Conservation (phyloP, 2,329 filamentous ascomycete species). For the Hypoxylon sp. region DNA sequence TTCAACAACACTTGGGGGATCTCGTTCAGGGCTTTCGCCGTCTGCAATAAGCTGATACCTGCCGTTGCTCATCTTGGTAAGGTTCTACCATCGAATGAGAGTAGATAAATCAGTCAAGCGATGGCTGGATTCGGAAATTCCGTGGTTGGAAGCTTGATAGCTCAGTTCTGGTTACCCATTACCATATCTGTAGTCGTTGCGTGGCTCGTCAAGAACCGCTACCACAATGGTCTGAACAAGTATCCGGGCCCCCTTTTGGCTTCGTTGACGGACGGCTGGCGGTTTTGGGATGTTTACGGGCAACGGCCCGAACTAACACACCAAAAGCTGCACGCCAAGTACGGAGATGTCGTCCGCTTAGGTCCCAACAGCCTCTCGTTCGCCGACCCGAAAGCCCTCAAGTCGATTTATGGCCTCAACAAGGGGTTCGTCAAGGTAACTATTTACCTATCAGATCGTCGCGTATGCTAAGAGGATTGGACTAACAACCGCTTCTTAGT, state of each 20-base stretch:
- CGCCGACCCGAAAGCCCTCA: slow-evolving; percentile 74
- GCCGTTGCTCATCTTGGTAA: slow-evolving; percentile 2
- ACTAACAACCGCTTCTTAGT: slow-evolving; percentile 55
- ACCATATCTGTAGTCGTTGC: slow-evolving; percentile 45
- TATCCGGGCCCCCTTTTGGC: slow-evolving; percentile 78
- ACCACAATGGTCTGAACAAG: slow-evolving; percentile 67
- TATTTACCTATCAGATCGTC: slow-evolving; percentile 46
- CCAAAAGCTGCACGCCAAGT: slow-evolving; percentile 70
- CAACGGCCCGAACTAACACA: slow-evolving; percentile 73
- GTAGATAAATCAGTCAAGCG: slow-evolving; percentile 19
- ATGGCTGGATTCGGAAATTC: slow-evolving; percentile 36
- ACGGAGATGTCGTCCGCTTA: slow-evolving; percentile 77
- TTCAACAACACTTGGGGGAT: slow-evolving; percentile 33
- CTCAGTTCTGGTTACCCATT: slow-evolving; percentile 55
- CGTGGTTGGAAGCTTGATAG: slow-evolving; percentile 46
- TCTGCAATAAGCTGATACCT: slow-evolving; percentile 3
- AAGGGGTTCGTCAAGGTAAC: slow-evolving; percentile 77
- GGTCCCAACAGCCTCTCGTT: slow-evolving; percentile 80
- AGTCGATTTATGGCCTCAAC: slow-evolving; percentile 81
- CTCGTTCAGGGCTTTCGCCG: slow-evolving; percentile 8
- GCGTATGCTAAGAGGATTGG: not conserved
- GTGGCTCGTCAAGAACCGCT: slow-evolving; percentile 59
- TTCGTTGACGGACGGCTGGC: slow-evolving; percentile 75
- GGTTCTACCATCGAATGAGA: slow-evolving; percentile 16
- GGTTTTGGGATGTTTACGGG: slow-evolving; percentile 72